Base-by-base conservation (phyloP, 106 monocot genomes). In the Dendrobium catenatum region DNA sequence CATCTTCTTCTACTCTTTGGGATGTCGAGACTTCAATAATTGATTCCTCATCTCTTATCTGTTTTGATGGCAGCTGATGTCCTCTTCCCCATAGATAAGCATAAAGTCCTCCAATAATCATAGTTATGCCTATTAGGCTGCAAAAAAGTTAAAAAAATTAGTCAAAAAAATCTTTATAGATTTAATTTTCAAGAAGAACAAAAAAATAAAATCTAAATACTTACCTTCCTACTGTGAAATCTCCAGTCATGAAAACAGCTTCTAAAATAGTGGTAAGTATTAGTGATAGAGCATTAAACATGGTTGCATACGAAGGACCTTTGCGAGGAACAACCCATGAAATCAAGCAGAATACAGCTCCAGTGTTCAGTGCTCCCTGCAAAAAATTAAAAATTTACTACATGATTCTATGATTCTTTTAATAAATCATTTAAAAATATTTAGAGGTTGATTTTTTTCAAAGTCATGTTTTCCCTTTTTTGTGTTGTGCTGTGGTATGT, bases 251-350 rank as follows among this genome's bases (percentile, higher is more conserved):
- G 68, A 88, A 75, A 20, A 86, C 2, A 19, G 81, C 80, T 55
- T 87, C 90, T 27, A 81, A 29, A 16, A 90, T 27, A 4, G 85
- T 82, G 8, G 79, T 81, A 79, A 85, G 80, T 74, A 90, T 61
- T 9, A 92, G 42, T 0, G 92, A 82, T 4, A 92, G 74, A 17
- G 92, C 56, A 55, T 84, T 87, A 75, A 92, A 92, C 83, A 92
- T 87, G 68, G 92, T 51, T 9, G 92, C 87, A 82, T 87, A 92
- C 0, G 83, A 77, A 8, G 92, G 89, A 16, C 92, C 92, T 78
- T 81, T 49, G 9, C 66, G 68, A 27, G 83, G 48, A 9, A 87
- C 79, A 20, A 82, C 85, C 85, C 87, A 92, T 43, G 87, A 73
- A 19, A 85, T 66, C 68, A 92, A 51, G 54, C 81, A 56, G 56